Evolutionary conservation across 129 eudicot genomes (phyloP), one percentile per base, ranked within the genome.

Genomic region (Chrysanthemum lavandulifolium): DNA sequence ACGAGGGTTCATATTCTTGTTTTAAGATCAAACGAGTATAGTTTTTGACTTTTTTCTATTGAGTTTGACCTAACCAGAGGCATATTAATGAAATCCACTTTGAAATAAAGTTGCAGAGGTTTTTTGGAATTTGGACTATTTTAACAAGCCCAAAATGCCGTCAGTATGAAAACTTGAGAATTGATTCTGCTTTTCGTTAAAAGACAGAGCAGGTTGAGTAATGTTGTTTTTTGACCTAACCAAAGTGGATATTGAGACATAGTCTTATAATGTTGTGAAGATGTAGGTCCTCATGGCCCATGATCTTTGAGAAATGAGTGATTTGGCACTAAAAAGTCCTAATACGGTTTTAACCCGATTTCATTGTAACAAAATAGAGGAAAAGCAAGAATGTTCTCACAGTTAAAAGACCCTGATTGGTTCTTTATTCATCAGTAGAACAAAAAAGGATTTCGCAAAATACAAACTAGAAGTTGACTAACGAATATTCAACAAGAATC

Each of bases 231-330:
- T 40, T 40, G 10, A 8, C 47, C 7, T 36, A 6, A 40, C 47
- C 10, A 40, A 40, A 40, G 47, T 8, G 10, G 47, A 40, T 8
- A 40, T 40, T 6, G 45, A 40, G 45, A 40, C 47, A 40, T 40
- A 40, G 10, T 40, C 47, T 40, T 8, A 40, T 40, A 40, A 40
- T 2, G 2, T 1, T 54, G 21, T 54, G 59, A 54, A 53, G 19
- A 54, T 10, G 0, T 54, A 54, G 59, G 47, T 40, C 47, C 47
- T 40, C 47, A 40, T 40, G 47, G 47, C 13, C 11, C 2, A 7
- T 57, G 62, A 57, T 57, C 27, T 40, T 57, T 18, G 29, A 57
- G 13, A 8, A 57, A 57, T 57, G 23, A 57, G 62, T 57, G 62
- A 7, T 12, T 9, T 18, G 62, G 62, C 62, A 57, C 47, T 19